A percentile compares a stretch with the other conserved stretches of the same genome.
Evolutionary conservation across 2,329 filamentous ascomycete genomes (phyloP).

Genomic region (Alternaria panax): DNA sequence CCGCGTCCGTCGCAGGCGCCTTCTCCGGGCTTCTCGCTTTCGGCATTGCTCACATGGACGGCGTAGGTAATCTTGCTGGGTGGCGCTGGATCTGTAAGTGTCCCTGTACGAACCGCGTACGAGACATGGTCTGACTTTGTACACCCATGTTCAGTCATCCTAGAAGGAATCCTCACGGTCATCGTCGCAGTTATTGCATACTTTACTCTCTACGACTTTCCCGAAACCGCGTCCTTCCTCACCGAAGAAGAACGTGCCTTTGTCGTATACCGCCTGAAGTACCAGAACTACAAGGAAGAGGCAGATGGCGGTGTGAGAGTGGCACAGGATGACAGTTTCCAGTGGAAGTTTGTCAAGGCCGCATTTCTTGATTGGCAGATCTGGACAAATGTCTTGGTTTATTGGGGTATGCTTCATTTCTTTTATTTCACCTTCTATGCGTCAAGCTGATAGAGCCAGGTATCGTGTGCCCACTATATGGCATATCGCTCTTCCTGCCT

Average conservation of each 20-base stretch:
- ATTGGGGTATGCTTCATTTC: constrained; percentile 62
- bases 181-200: constrained; percentile 44
- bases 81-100: constrained; percentile 42
- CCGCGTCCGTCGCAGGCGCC: constrained; percentile 64
- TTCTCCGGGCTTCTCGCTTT: constrained; percentile 67
- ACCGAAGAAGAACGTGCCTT: constrained; percentile 61
- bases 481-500: constrained; percentile 53
- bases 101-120: rapidly evolving
- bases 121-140: neutral
- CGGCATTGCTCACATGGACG: constrained; percentile 68
- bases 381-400: constrained; percentile 64
- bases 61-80: constrained; percentile 52
- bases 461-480: constrained; percentile 51
- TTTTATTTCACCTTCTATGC: constrained; percentile 8
- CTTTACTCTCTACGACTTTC: constrained; percentile 70
- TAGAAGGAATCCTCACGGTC: constrained; percentile 48
- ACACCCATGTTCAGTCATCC: constrained; percentile 26
- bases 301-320: constrained; percentile 70
- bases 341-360: constrained; percentile 62
- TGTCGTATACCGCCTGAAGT: constrained; percentile 64
- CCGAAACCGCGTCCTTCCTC: constrained; percentile 66
- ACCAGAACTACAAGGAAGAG: constrained; percentile 50
- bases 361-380: constrained; percentile 59
- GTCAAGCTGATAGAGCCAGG: constrained; percentile 23
- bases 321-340: constrained; percentile 71